phyloP scores from a whole-genome alignment of 2,329 filamentous ascomycete species.

The Trichophaea hybrida region DNA sequence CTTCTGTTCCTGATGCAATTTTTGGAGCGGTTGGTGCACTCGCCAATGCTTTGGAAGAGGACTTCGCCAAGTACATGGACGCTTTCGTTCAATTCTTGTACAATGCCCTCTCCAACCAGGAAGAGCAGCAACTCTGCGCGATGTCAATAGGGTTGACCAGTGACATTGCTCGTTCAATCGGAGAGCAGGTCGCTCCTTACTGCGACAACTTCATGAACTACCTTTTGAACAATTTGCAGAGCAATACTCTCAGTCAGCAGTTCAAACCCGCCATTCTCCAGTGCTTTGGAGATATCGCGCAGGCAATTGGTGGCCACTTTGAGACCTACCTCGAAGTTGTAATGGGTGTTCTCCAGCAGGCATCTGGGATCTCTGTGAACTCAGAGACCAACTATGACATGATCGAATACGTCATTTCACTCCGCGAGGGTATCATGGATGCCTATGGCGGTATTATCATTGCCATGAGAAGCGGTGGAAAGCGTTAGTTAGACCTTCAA shows the following conservation, averaged over 20 bases:
- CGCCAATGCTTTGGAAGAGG: slow-evolving; percentile 77
- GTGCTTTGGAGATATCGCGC: slow-evolving; percentile 94
- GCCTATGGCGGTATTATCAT: slow-evolving; percentile 95
- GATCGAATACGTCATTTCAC: slow-evolving; percentile 87
- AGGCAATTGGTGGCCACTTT: slow-evolving; percentile 81
- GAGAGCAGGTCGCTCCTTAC: slow-evolving; percentile 80
- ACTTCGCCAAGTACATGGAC: slow-evolving; percentile 96
- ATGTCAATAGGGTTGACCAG: slow-evolving; percentile 97
- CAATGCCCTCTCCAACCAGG: slow-evolving; percentile 87
- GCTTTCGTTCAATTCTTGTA: slow-evolving; percentile 84
- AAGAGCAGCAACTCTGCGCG: slow-evolving; percentile 83
- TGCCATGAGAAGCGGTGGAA: slow-evolving; percentile 71
- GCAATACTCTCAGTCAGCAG: slow-evolving; percentile 75
- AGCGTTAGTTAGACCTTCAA: slow-evolving; percentile 42
- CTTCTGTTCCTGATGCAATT: slow-evolving; percentile 82
- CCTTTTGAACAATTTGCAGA: slow-evolving; percentile 78
- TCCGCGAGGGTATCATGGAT: slow-evolving; percentile 97
- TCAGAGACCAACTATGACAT: slow-evolving; percentile 82
- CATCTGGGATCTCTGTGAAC: slow-evolving; percentile 63
- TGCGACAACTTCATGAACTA: slow-evolving; percentile 99
- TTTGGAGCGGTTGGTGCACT: slow-evolving; percentile 89
- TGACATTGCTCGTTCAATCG: slow-evolving; percentile 84
- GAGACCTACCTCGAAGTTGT: slow-evolving; percentile 88
- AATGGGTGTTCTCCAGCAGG: slow-evolving; percentile 85
- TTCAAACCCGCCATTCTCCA: slow-evolving; percentile 97